Evolutionary conservation across 1,284 basidiomycete species (phyloP), one percentile per base, ranked within the genome.

Genomic region (Termitomyces sp.): DNA sequence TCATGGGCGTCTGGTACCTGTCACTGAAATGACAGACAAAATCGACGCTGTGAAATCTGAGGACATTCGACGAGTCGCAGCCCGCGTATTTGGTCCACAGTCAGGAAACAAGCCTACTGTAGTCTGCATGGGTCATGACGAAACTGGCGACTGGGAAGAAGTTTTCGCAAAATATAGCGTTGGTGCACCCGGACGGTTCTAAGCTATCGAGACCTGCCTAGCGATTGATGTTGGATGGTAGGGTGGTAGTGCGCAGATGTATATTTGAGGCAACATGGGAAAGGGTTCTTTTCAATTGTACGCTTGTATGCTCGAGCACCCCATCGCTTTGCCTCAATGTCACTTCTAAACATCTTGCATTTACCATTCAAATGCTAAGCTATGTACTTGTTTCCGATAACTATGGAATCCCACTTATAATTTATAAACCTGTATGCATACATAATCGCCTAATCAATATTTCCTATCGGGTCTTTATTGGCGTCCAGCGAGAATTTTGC

Each of bases 1-100:
- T n/a, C 93, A 97, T 66, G 84, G 88, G 54, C 85, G 89, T 64
- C 94, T 92, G 69, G 82, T 98, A 43, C 84, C 90, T 3, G 81
- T 96, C 24, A 81, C 86, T 31, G 94, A 98, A 70, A 98, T 98
- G 96, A 91, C 89, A 58, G 84, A 82, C 10, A 88, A 87, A 68
- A 94, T 99, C 59, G 93, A 96, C 70, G 75, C 79, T 44, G 84
- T 99, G 51, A 87, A 86, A 17, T 68, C 89, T 10, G 80, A 83
- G 34, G 82, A 86, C 55, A 73, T 96, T 49, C 80, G 78, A 58
- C 78, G 84, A 30, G 92, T 94, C 9, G 92, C 92, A 2, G 74
- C 73, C 33, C 81, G 88, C 47, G 73, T 95, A 53, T 89, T 92
- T 61, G 80, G 86, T 8, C 78, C 80, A 0, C 72, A 80, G 47